Evolutionary conservation across 345 rosid species (phyloP).

Genomic region (Boechera retrofracta): DNA sequence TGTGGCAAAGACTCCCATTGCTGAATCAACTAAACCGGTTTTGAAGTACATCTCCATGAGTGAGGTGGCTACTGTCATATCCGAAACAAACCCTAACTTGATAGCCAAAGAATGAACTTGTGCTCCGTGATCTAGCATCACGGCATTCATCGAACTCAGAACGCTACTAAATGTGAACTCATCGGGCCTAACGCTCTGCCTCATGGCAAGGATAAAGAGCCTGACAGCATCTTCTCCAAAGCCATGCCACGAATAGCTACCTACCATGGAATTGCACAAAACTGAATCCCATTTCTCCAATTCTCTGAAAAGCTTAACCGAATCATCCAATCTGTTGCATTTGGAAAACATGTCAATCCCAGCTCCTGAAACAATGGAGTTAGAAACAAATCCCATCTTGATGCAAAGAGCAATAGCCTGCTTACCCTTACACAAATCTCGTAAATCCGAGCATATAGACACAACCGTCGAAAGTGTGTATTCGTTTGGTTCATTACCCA

Average conservation of each 20-base stretch:
- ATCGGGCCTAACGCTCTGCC: constrained; percentile 56
- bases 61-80: constrained; percentile 62
- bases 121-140: constrained; percentile 55
- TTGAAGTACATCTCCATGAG: constrained; percentile 68
- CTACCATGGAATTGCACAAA: constrained; percentile 62
- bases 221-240: constrained; percentile 56
- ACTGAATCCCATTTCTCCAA: constrained; percentile 58
- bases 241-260: constrained; percentile 63
- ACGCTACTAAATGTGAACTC: constrained; percentile 64
- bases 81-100: constrained; percentile 62
- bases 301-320: constrained; percentile 62
- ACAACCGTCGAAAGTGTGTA: constrained; percentile 58
- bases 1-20: constrained; percentile 52
- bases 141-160: constrained; percentile 53
- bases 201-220: constrained; percentile 50
- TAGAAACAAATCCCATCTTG: constrained; percentile 71
- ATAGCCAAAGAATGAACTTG: constrained; percentile 69
- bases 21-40: constrained; percentile 56
- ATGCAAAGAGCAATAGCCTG: constrained; percentile 62
- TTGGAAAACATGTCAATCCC: constrained; percentile 75
- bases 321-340: constrained; percentile 78
- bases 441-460: constrained; percentile 55
- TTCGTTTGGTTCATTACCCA: constrained; percentile 57
- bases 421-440: constrained; percentile 68
- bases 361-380: constrained; percentile 73